A percentile compares a stretch with the other conserved stretches of the same genome.
Evolutionary conservation across 2,329 filamentous ascomycete species (phyloP).

Genomic region (Lachnellula willkommii): DNA sequence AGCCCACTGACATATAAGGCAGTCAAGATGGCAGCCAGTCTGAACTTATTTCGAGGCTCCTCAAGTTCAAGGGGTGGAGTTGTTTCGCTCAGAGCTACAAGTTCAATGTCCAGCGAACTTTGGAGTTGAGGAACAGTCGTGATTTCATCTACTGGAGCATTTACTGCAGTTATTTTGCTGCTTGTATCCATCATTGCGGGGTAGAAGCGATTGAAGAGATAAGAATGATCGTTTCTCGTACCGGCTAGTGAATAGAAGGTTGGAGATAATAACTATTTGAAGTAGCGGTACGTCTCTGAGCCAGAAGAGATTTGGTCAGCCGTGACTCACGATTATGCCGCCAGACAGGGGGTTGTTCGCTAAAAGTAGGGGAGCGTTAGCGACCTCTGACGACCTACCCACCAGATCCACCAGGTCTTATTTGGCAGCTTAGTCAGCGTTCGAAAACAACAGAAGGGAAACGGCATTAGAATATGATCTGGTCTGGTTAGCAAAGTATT

Average conservation of each 20-base stretch:
- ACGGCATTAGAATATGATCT: no score
- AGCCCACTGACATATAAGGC: neutral
- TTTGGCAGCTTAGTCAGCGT: no score
- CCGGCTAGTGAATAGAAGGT: no score
- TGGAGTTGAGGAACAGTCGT: neutral
- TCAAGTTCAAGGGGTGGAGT: neutral
- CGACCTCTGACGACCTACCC: no score
- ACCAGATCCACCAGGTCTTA: no score
- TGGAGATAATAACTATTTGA: no score
- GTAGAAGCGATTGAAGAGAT: no score
- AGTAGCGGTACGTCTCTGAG: neutral
- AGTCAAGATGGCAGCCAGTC: neutral
- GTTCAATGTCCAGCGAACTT: neutral
- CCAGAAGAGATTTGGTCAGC: neutral
- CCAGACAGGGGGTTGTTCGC: neutral
- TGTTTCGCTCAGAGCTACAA: neutral
- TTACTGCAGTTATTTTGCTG: no score
- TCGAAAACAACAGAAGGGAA: no score
- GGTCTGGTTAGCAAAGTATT: no score
- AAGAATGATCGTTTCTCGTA: no score
- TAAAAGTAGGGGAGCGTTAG: neutral
- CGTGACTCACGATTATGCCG: neutral
- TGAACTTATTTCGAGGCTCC: neutral
- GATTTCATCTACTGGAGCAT: neutral
- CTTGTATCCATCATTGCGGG: no score